These are phyloP conservation scores for Camptophora hylomeconis DNA, from an alignment of 2,329 filamentous ascomycete species.

Conservation along the genomic window DNA sequence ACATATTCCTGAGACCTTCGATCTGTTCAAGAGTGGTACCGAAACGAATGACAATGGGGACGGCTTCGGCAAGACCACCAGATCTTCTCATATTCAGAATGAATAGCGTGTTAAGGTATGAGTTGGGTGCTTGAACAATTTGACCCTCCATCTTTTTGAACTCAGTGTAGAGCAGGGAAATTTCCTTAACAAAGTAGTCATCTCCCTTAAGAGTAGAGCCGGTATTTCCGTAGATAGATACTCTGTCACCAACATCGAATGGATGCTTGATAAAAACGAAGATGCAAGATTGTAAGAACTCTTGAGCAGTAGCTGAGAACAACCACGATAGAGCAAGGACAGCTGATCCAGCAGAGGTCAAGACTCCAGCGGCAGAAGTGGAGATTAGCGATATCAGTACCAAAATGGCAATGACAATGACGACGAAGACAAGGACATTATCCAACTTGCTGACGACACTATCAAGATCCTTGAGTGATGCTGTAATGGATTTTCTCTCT, in stretches of 20 bases:
- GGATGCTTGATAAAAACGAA: slow-evolving; percentile 97
- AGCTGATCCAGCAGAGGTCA: slow-evolving; percentile 79
- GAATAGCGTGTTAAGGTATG: slow-evolving; percentile 76
- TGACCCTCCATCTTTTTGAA: slow-evolving; percentile 99
- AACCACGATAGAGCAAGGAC: slow-evolving; percentile 88
- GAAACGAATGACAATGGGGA: slow-evolving; percentile 75
- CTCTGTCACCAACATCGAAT: slow-evolving; percentile 88
- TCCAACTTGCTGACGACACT: slow-evolving; percentile 86
- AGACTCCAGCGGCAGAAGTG: slow-evolving; percentile 72
- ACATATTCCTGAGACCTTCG: slow-evolving; percentile 62
- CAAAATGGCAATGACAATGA: slow-evolving; percentile 64
- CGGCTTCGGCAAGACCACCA: slow-evolving; percentile 72
- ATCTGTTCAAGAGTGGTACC: slow-evolving; percentile 76
- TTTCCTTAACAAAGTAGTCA: slow-evolving; percentile 93
- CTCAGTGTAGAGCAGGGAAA: slow-evolving; percentile 83
- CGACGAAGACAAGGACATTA: slow-evolving; percentile 77
- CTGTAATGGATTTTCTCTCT: slow-evolving; percentile 89
- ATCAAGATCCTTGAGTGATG: slow-evolving; percentile 86
- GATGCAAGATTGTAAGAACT: slow-evolving; percentile 85
- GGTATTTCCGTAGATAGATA: slow-evolving; percentile 82
- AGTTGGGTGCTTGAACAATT: slow-evolving; percentile 91
- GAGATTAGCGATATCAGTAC: slow-evolving; percentile 86
- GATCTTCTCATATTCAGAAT: slow-evolving; percentile 90
- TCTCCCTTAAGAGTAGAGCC: slow-evolving; percentile 67
- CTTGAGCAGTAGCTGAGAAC: slow-evolving; percentile 82